These are phyloP conservation scores for Rubia peregrina DNA, from an alignment of 305 asterid species.

Conservation along the genomic window DNA sequence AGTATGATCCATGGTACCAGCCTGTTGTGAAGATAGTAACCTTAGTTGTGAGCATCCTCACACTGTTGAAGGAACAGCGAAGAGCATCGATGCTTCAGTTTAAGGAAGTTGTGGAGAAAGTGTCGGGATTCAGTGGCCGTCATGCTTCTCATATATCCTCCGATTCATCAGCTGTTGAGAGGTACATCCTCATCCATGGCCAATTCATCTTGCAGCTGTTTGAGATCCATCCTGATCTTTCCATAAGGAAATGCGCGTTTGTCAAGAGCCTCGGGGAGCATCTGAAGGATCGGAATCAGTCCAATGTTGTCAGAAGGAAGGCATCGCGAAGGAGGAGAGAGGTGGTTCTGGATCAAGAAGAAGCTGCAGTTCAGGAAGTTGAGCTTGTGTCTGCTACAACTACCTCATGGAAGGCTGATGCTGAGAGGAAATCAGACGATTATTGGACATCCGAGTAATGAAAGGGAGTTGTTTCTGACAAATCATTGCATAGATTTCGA, in stretches of 20 bases:
- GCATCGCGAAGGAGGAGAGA: neutral
- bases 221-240: slow-evolving; percentile 11
- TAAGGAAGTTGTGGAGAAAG: slow-evolving; percentile 15
- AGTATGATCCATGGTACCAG: slow-evolving; percentile 20
- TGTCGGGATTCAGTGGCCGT: slow-evolving; percentile 13
- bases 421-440: slow-evolving; percentile 20
- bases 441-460: slow-evolving; percentile 14
- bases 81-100: slow-evolving; percentile 20
- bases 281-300: slow-evolving; percentile 12
- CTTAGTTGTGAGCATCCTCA: slow-evolving; percentile 7
- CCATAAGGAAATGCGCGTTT: slow-evolving; percentile 20
- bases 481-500: slow-evolving; percentile 20
- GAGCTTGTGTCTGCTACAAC: slow-evolving; percentile 14
- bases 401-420: slow-evolving; percentile 23
- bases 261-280: slow-evolving; percentile 10
- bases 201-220: slow-evolving; percentile 14
- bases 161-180: slow-evolving; percentile 14
- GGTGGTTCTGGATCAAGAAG: neutral
- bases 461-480: slow-evolving; percentile 23
- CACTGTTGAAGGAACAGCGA: slow-evolving; percentile 18
- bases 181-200: slow-evolving; percentile 17
- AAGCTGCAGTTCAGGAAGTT: slow-evolving; percentile 1
- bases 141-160: slow-evolving; percentile 17
- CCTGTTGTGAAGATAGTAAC: slow-evolving; percentile 16
- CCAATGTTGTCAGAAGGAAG: slow-evolving; percentile 1